phyloP scores from a whole-genome alignment of 805 yeast species.

The Brettanomyces anomalus region DNA sequence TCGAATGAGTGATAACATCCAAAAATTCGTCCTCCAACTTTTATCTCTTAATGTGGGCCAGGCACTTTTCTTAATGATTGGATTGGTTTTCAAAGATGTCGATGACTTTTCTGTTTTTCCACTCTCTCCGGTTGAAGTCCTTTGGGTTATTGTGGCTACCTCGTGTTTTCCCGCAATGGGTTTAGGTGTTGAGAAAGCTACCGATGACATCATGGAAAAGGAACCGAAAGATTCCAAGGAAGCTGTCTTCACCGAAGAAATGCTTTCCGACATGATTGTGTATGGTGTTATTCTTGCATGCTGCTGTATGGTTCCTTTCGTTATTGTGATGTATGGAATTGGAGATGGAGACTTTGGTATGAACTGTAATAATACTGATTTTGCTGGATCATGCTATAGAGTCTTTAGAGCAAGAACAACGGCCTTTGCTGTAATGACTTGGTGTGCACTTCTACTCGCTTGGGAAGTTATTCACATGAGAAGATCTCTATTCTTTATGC shows the following conservation, averaged over 20 bases:
- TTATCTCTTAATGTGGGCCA: constrained; percentile 68
- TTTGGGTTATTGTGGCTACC: constrained; percentile 73
- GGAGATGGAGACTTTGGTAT: constrained; percentile 60
- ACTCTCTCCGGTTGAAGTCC: constrained; percentile 67
- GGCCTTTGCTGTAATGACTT: constrained; percentile 74
- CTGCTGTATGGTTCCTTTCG: constrained; percentile 59
- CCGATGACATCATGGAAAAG: constrained; percentile 51
- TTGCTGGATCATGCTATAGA: constrained; percentile 38
- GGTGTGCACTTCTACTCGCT: constrained; percentile 75
- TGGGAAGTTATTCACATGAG: constrained; percentile 77
- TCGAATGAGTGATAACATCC: constrained; percentile 70
- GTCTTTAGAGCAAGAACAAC: constrained; percentile 74
- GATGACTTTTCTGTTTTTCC: constrained; percentile 71
- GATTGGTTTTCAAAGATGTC: constrained; percentile 59
- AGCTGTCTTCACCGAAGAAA: constrained; percentile 57
- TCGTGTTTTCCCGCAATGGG: constrained; percentile 85
- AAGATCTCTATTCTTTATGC: constrained; percentile 62
- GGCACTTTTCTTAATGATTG: constrained; percentile 59
- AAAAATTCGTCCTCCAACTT: constrained; percentile 67
- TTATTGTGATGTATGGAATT: constrained; percentile 55
- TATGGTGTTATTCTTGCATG: constrained; percentile 72
- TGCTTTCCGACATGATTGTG: constrained; percentile 56
- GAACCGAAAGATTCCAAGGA: constrained; percentile 52
- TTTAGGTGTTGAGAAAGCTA: constrained; percentile 58
- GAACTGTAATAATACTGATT: constrained; percentile 44